These are phyloP conservation scores for Aureobasidium sp. DNA, from an alignment of 2,329 filamentous ascomycete species.

Conservation along the genomic window DNA sequence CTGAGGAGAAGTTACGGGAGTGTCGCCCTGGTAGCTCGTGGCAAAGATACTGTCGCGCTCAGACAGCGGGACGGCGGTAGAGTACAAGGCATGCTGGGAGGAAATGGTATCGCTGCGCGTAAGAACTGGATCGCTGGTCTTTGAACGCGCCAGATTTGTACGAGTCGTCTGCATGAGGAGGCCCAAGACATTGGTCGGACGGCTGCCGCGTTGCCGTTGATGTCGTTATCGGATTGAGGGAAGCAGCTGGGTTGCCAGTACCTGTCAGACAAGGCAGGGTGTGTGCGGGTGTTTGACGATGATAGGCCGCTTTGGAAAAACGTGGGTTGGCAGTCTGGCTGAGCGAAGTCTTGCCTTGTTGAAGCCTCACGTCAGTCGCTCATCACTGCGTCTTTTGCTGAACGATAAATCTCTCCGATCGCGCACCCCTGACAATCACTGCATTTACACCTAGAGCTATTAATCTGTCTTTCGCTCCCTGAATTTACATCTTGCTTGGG, in stretches of 20 bases:
- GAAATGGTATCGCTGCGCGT: not conserved
- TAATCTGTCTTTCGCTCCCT: not conserved
- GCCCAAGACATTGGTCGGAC: conserved; percentile 11
- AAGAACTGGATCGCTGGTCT: conserved; percentile 6
- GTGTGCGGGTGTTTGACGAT: not conserved
- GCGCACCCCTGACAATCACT: conserved; percentile 6
- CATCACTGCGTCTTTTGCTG: not conserved
- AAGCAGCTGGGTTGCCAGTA: not conserved
- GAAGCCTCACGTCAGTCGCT: not conserved
- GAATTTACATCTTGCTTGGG: not conserved
- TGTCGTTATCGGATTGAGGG: not conserved
- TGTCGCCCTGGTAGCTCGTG: conserved; percentile 40
- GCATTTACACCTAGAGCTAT: not conserved
- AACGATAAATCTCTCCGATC: not conserved
- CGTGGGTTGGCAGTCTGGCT: not conserved
- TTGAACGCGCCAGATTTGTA: conserved; percentile 11
- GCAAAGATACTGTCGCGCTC: conserved; percentile 57
- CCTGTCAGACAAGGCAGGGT: not conserved
- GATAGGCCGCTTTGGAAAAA: conserved; percentile 1
- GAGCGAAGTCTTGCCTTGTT: not conserved
- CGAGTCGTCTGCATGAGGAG: conserved; percentile 12
- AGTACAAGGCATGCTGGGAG: conserved; percentile 20
- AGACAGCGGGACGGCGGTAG: conserved; percentile 45
- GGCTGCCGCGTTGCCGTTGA: conserved; percentile 1
- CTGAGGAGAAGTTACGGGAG: conserved; percentile 10